Evolutionary conservation across 257 asterid species (phyloP).

Genomic region (Ehretia macrophylla): DNA sequence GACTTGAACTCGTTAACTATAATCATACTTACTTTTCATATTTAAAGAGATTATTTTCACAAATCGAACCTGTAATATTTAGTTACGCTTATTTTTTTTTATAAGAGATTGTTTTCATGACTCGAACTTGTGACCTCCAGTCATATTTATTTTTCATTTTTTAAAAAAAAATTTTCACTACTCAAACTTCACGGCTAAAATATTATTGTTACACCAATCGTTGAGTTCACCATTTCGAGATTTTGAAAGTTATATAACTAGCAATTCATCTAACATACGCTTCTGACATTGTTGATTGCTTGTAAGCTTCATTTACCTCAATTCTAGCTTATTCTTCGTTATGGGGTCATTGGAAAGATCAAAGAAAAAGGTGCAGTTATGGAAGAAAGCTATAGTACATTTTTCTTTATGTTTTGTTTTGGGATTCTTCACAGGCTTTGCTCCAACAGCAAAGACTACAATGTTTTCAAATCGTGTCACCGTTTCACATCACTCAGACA

Average conservation of each 20-base stretch:
- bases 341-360: slow-evolving; percentile 81
- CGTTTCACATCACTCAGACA: slow-evolving; percentile 18
- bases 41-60: no score
- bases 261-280: not conserved
- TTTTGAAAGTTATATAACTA: not conserved
- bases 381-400: slow-evolving; percentile 78
- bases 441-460: slow-evolving; percentile 55
- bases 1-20: no score
- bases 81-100: no score
- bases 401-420: slow-evolving; percentile 69
- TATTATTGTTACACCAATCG: no score
- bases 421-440: slow-evolving; percentile 93
- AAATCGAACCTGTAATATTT: no score
- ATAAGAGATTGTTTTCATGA: no score
- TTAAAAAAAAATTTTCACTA: no score
- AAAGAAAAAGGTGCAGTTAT: slow-evolving; percentile 58
- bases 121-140: no score
- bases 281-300: slow-evolving; percentile 19
- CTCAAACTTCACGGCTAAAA: no score
- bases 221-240: not conserved
- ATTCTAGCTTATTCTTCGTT: not conserved
- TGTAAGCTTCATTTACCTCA: not conserved
- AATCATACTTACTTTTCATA: no score
- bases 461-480: slow-evolving; percentile 23
- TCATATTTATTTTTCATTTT: no score